phyloP scores from a whole-genome alignment of 2,329 filamentous ascomycete species.

The Phaeophleospora eucalypticola region DNA sequence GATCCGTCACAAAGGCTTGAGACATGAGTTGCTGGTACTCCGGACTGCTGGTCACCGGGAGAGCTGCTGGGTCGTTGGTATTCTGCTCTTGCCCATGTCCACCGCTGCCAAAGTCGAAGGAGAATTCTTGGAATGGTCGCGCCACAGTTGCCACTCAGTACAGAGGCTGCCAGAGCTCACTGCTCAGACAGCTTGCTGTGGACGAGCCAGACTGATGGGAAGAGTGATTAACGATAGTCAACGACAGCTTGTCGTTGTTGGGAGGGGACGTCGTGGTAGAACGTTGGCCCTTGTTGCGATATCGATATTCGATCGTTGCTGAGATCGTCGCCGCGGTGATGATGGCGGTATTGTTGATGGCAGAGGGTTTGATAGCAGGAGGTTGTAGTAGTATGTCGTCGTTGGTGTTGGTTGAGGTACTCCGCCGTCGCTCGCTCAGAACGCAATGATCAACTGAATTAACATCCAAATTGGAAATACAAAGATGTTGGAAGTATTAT shows the following conservation, averaged over 20 bases:
- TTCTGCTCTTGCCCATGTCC: conserved; percentile 36
- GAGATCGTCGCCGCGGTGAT: neutral
- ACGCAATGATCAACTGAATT: neutral
- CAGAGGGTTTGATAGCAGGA: neutral
- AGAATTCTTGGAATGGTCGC: conserved; percentile 44
- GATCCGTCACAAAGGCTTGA: conserved; percentile 21
- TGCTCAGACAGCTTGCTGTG: conserved; percentile 47
- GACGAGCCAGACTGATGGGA: conserved; percentile 42
- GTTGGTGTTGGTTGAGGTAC: no score
- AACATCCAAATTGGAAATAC: neutral
- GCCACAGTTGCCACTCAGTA: conserved; percentile 50
- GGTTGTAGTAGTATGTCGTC: no score
- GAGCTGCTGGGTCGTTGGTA: conserved; percentile 12
- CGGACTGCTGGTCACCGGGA: conserved; percentile 21
- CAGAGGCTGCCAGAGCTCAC: conserved; percentile 49
- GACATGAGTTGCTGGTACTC: conserved; percentile 27
- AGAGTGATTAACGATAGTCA: conserved; percentile 21
- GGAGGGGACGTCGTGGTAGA: neutral
- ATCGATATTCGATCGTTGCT: neutral
- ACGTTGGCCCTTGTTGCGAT: neutral
- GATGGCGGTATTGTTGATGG: neutral
- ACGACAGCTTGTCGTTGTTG: conserved; percentile 15
- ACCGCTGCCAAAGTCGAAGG: conserved; percentile 45
- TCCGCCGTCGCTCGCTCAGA: neutral
- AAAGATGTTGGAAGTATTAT: conserved; percentile 15